Evolutionary conservation across 371 early-diverging fungal genomes (phyloP).

Genomic region (Mortierella polycephala): DNA sequence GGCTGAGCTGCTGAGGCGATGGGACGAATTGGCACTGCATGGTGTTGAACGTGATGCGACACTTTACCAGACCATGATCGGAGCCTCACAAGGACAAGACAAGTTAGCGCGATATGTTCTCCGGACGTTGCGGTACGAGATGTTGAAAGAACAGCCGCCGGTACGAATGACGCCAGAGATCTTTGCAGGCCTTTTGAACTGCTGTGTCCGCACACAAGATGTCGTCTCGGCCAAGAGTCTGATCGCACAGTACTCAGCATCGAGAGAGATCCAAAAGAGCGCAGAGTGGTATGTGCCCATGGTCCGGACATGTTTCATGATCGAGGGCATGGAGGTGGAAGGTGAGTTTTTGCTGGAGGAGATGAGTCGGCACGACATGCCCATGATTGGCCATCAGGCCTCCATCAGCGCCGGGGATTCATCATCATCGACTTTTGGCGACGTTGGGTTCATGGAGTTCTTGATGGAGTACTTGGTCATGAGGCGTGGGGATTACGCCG

Average conservation of each 20-base stretch:
- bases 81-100: conserved; percentile 37
- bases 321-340: conserved; percentile 38
- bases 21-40: conserved; percentile 36
- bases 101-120: conserved; percentile 31
- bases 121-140: conserved; percentile 20
- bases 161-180: conserved; percentile 37
- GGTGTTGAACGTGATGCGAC: conserved; percentile 38
- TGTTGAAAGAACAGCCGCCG: conserved; percentile 41
- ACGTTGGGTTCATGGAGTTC: conserved; percentile 29
- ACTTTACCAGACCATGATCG: conserved; percentile 48
- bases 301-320: conserved; percentile 45
- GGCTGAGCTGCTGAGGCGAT: conserved; percentile 33
- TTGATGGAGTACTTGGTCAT: conserved; percentile 50
- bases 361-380: conserved; percentile 28
- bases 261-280: conserved; percentile 42
- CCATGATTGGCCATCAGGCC: conserved; percentile 1
- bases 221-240: conserved; percentile 23
- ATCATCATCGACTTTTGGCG: no score
- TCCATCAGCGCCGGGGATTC: no score
- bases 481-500: conserved; percentile 29
- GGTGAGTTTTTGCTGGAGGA: conserved; percentile 38
- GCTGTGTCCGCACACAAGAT: conserved; percentile 44
- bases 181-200: conserved; percentile 43
- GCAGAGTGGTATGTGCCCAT: conserved; percentile 48
- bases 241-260: conserved; percentile 32